Percentiles rank a stretch among this genome's conserved stretches.
These are phyloP conservation scores for Tephrocybe sp. DNA, from an alignment of 768 basidiomycete genomes.

Conservation along the genomic window DNA sequence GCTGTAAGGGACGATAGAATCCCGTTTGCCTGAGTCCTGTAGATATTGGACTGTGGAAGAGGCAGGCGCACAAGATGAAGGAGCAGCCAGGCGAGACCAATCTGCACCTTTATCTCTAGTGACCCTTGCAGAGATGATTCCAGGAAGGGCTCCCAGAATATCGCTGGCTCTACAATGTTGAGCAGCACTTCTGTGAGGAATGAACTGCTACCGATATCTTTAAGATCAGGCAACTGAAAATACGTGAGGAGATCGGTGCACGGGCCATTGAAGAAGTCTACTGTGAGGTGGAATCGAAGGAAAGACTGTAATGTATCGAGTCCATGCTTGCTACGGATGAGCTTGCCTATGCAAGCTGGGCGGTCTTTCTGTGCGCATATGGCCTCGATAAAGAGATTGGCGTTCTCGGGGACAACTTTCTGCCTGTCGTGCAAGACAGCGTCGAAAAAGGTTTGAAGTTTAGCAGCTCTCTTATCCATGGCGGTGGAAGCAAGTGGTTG, in stretches of 20 bases:
- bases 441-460: background rate
- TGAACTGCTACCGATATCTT: constrained; percentile 30
- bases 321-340: constrained; percentile 30
- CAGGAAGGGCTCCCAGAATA: constrained; percentile 39
- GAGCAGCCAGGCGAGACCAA: constrained; percentile 34
- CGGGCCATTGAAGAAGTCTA: constrained; percentile 34
- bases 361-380: constrained; percentile 31
- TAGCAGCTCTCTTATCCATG: background rate
- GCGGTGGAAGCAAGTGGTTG: background rate
- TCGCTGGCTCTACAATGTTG: constrained; percentile 37
- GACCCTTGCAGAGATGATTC: constrained; percentile 27
- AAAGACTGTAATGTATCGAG: constrained; percentile 32
- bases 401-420: background rate
- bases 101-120: constrained; percentile 24
- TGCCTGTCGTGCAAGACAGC: background rate
- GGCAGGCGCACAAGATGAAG: constrained; percentile 28
- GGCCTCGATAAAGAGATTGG: constrained; percentile 35
- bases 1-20: constrained; percentile 23
- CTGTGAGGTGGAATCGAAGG: constrained; percentile 32
- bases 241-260: constrained; percentile 31
- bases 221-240: constrained; percentile 31
- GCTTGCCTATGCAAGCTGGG: constrained; percentile 29
- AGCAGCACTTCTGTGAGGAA: constrained; percentile 34
- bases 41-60: constrained; percentile 22
- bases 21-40: constrained; percentile 27